A percentile compares a stretch with the other conserved stretches of the same genome.
Evolutionary conservation across 2,329 filamentous ascomycete genomes (phyloP).

Genomic region (Calonectria pauciramosa): DNA sequence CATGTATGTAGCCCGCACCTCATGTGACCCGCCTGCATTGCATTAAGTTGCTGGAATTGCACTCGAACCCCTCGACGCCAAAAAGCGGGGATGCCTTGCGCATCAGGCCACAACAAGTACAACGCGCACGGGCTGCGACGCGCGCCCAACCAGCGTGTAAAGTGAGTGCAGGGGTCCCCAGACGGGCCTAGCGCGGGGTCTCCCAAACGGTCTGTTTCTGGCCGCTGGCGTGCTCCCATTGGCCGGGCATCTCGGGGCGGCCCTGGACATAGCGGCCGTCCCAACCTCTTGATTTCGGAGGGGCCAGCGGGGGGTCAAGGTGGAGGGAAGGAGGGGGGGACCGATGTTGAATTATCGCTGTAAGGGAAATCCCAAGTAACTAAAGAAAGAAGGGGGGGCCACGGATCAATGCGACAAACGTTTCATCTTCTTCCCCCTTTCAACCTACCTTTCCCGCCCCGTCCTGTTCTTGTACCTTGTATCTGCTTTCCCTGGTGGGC

Average conservation of each 20-base stretch:
- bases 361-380: conserved; percentile 10
- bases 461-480: background rate
- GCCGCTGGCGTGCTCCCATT: conserved; percentile 41
- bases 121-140: conserved; percentile 5
- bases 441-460: background rate
- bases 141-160: conserved; percentile 40
- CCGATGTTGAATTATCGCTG: conserved; percentile 14
- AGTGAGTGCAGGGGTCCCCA: conserved; percentile 29
- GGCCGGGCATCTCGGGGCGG: conserved; percentile 23
- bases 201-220: conserved; percentile 38
- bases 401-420: conserved; percentile 11
- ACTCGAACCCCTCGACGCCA: conserved; percentile 16
- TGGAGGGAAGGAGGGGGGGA: background rate
- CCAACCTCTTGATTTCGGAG: conserved; percentile 45
- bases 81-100: conserved; percentile 42
- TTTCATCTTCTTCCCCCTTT: conserved; percentile 21
- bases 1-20: background rate
- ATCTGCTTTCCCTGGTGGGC: background rate
- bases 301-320: conserved; percentile 13
- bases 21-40: conserved; percentile 11
- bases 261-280: conserved; percentile 8
- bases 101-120: conserved; percentile 37
- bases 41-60: conserved; percentile 1
- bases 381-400: background rate
- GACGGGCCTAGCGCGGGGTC: conserved; percentile 38